Evolutionary conservation across 192 early-diverging fungal genomes (phyloP).

Genomic region (Gaertneriomyces semiglobifer): DNA sequence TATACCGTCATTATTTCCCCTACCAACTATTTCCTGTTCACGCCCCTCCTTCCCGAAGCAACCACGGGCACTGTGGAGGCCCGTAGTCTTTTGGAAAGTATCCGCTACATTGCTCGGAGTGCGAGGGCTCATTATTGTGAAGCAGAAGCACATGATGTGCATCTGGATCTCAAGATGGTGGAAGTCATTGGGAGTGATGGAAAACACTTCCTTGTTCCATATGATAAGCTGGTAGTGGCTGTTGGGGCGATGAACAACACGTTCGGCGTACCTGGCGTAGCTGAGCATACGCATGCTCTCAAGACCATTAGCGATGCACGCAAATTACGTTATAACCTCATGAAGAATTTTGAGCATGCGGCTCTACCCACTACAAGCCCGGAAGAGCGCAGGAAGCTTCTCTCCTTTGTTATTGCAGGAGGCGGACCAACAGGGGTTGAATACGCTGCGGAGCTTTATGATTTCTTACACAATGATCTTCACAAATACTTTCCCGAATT

Average conservation of each 20-base stretch:
- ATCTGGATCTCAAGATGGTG: slow-evolving; percentile 30
- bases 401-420: slow-evolving; percentile 71
- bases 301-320: slow-evolving; percentile 68
- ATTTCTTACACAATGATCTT: slow-evolving; percentile 53
- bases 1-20: slow-evolving; percentile 38
- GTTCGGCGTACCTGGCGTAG: slow-evolving; percentile 61
- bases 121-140: slow-evolving; percentile 25
- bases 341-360: slow-evolving; percentile 66
- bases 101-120: slow-evolving; percentile 31
- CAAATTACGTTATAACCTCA: slow-evolving; percentile 53
- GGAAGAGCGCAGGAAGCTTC: slow-evolving; percentile 57
- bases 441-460: slow-evolving; percentile 58
- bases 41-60: slow-evolving; percentile 44
- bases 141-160: slow-evolving; percentile 30
- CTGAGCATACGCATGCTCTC: slow-evolving; percentile 57
- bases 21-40: slow-evolving; percentile 47
- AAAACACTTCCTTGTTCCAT: slow-evolving; percentile 30
- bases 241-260: slow-evolving; percentile 43
- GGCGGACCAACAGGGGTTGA: slow-evolving; percentile 73
- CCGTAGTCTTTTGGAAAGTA: slow-evolving; percentile 33
- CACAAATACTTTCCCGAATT: slow-evolving; percentile 59
- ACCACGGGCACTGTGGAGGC: slow-evolving; percentile 39
- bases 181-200: slow-evolving; percentile 18
- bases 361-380: slow-evolving; percentile 56
- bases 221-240: slow-evolving; percentile 30